phyloP scores from a whole-genome alignment of 768 basidiomycete species.

The Collybiopsis luxurians region DNA sequence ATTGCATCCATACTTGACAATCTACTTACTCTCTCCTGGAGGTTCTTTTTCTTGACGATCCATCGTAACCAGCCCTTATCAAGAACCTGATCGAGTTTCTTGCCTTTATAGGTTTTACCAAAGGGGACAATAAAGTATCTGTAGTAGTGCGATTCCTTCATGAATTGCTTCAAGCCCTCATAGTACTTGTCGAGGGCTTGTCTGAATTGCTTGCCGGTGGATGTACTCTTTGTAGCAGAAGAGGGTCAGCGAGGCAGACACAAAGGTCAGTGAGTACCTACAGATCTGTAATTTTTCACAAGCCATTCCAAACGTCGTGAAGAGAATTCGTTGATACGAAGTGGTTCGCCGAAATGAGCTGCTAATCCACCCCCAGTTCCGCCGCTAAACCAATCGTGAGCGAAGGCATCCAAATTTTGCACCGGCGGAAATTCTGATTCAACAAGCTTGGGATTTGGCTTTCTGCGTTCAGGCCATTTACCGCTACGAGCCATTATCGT shows the following conservation, averaged over 20 bases:
- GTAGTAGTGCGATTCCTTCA: not conserved
- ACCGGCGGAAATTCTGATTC: not conserved
- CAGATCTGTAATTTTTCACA: not conserved
- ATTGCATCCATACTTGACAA: not conserved
- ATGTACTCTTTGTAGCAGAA: not conserved
- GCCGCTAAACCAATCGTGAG: not conserved
- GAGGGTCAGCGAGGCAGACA: not conserved
- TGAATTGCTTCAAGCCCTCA: not conserved
- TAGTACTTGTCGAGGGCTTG: slow-evolving; percentile 4
- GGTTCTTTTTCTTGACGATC: not conserved
- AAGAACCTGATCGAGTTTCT: not conserved
- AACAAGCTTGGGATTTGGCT: not conserved
- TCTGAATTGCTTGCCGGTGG: not conserved
- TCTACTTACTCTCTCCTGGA: not conserved
- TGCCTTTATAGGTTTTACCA: not conserved
- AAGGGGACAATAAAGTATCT: slow-evolving; percentile 5
- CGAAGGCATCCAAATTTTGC: not conserved
- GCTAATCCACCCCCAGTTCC: not conserved
- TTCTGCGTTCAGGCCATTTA: not conserved
- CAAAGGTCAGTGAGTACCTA: not conserved
- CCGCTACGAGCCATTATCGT: too few relatives aligned
- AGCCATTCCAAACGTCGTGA: not conserved
- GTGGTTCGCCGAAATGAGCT: not conserved
- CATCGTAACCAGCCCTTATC: slow-evolving; percentile 3
- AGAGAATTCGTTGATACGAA: not conserved